Conservation (phyloP, 1,284 basidiomycete genomes). For the Boletus smithii region DNA sequence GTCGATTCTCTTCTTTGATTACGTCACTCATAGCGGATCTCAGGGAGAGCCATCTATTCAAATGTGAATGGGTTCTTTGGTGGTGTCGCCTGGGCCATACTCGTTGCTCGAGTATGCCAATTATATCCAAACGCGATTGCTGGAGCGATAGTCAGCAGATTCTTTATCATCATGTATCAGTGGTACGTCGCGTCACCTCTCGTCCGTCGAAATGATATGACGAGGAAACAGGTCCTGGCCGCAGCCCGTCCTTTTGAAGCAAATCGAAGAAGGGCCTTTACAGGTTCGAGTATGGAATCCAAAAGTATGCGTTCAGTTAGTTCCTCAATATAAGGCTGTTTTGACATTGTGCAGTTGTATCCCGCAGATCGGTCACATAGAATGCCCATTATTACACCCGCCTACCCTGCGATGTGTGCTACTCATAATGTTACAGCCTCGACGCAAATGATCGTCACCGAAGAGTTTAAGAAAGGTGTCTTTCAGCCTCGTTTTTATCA, state of each 20-base stretch:
- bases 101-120: conserved; percentile 98
- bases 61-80: conserved; percentile 98
- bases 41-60: conserved; percentile 94
- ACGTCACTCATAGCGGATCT: conserved; percentile 10
- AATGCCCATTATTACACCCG: conserved; percentile 99
- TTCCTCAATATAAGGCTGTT: background rate
- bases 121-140: conserved; percentile 94
- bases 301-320: conserved; percentile 50
- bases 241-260: conserved; percentile 92
- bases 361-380: conserved; percentile 90
- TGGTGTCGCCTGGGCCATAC: conserved; percentile 98
- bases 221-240: conserved; percentile 81
- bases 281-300: conserved; percentile 98
- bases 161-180: conserved; percentile 96
- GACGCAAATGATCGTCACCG: conserved; percentile 95
- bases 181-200: conserved; percentile 55
- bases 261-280: conserved; percentile 93
- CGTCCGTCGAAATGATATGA: conserved; percentile 5
- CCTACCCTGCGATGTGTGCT: conserved; percentile 99
- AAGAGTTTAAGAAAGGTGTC: conserved; percentile 90
- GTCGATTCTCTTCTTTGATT: conserved; percentile 32
- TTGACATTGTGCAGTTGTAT: conserved; percentile 62
- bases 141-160: conserved; percentile 93
- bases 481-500: background rate
- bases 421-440: conserved; percentile 97